A percentile compares a stretch with the other conserved stretches of the same genome.
Evolutionary conservation across 306 rosid species (phyloP).

Genomic region (Purshia tridentata): DNA sequence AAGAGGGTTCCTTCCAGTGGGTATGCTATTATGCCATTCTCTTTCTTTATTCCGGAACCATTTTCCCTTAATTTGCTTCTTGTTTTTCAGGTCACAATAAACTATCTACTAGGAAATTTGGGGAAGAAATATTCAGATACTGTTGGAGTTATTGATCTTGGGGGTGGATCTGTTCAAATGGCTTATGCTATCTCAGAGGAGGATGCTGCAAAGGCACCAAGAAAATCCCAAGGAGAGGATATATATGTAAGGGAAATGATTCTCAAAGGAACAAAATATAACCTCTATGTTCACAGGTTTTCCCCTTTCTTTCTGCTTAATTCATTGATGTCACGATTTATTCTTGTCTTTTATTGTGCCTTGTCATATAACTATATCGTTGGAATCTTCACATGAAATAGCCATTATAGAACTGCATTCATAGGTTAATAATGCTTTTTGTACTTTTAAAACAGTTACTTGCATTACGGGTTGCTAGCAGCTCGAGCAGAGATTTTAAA

Average conservation of each 20-base stretch:
- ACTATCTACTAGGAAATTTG: conserved; percentile 85
- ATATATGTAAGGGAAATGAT: conserved; percentile 71
- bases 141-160: conserved; percentile 98
- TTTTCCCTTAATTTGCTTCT: conserved; percentile 27
- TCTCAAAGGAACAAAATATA: conserved; percentile 73
- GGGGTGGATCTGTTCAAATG: conserved; percentile 99
- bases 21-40: conserved; percentile 36
- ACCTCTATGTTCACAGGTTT: conserved; percentile 98
- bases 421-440: conserved; percentile 29
- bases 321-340: conserved; percentile 18
- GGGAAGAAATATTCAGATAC: conserved; percentile 77
- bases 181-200: conserved; percentile 92
- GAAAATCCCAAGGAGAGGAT: conserved; percentile 53
- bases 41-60: too few relatives aligned
- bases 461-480: conserved; percentile 91
- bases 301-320: conserved; percentile 23
- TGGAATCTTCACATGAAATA: background rate
- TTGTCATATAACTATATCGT: too few relatives aligned
- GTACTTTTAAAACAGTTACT: conserved; percentile 54
- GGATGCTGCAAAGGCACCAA: conserved; percentile 72
- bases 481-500: conserved; percentile 95
- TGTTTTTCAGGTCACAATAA: conserved; percentile 80
- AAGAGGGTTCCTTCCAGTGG: conserved; percentile 98
- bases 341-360: background rate
- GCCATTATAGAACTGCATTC: background rate